phyloP scores from a whole-genome alignment of 106 monocot species.

The Platanthera guangdongensis region DNA sequence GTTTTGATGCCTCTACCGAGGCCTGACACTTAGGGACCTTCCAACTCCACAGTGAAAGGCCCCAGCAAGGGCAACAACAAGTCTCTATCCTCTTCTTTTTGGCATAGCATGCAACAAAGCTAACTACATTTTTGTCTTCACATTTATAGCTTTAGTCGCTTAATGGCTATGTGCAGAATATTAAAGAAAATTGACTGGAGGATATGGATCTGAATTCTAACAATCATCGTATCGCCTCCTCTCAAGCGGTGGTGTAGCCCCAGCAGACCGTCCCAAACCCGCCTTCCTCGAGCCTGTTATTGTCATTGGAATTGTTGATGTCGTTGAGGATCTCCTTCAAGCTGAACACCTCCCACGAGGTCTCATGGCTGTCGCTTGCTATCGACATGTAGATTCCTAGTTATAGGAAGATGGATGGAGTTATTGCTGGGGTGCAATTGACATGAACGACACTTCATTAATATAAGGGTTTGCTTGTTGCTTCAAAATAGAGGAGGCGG shows the following conservation, averaged over 20 bases:
- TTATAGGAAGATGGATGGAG: no score
- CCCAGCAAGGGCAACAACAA: no score
- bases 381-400: not conserved
- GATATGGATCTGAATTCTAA: not conserved
- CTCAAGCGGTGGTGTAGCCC: constrained; percentile 8
- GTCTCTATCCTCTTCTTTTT: no score
- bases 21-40: constrained; percentile 8
- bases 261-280: constrained; percentile 19
- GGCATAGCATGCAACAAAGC: no score
- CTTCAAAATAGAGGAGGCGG: no score
- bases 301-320: constrained; percentile 12
- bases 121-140: constrained; percentile 34
- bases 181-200: not conserved
- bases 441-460: no score
- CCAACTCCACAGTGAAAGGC: constrained; percentile 35
- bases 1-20: no score
- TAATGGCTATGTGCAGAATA: constrained; percentile 29
- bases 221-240: constrained; percentile 1
- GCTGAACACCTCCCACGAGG: constrained; percentile 14
- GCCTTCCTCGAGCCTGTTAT: constrained; percentile 17
- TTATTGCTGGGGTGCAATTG: no score
- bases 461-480: no score
- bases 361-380: not conserved
- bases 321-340: constrained; percentile 11
- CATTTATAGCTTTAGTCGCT: constrained; percentile 29